Conservation (phyloP, 2,329 filamentous ascomycete species). For the Fusarium camptoceras region DNA sequence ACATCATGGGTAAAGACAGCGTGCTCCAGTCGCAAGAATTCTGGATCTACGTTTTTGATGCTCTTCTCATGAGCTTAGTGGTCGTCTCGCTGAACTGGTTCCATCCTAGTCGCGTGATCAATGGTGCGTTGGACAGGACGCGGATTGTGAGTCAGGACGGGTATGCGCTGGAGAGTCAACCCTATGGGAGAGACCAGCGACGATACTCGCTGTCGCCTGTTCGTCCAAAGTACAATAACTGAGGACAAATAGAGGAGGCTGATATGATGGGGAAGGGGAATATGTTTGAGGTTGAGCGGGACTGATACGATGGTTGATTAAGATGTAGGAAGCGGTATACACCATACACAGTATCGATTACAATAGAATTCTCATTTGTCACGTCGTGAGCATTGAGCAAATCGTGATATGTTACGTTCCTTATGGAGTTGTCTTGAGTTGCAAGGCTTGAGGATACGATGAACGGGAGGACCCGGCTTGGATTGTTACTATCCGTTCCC, state of each 20-base stretch:
- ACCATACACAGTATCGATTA: background rate
- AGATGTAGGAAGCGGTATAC: slow-evolving; percentile 1
- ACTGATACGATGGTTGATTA: slow-evolving; percentile 7
- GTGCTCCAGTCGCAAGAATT: slow-evolving; percentile 52
- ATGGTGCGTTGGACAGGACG: slow-evolving; percentile 30
- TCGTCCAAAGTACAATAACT: slow-evolving; percentile 8
- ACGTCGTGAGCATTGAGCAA: background rate
- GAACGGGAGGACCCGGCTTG: slow-evolving; percentile 8
- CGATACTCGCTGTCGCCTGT: slow-evolving; percentile 28
- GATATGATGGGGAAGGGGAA: background rate
- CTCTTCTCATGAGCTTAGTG: slow-evolving; percentile 50
- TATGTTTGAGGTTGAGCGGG: slow-evolving; percentile 3
- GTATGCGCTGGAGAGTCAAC: slow-evolving; percentile 44
- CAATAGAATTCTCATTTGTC: slow-evolving; percentile 22
- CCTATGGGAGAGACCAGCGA: slow-evolving; percentile 4
- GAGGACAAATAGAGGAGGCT: background rate
- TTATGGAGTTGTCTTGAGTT: slow-evolving; percentile 2
- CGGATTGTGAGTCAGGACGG: slow-evolving; percentile 41
- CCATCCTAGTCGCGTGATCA: slow-evolving; percentile 46
- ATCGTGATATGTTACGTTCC: slow-evolving; percentile 8
- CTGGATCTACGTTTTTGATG: slow-evolving; percentile 55
- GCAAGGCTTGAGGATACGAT: slow-evolving; percentile 7
- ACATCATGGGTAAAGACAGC: slow-evolving; percentile 51
- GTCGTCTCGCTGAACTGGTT: slow-evolving; percentile 45
- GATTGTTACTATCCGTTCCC: background rate